Evolutionary conservation across 352 stramenopile species (phyloP).

Genomic region (Phytopythium mirpurense): DNA sequence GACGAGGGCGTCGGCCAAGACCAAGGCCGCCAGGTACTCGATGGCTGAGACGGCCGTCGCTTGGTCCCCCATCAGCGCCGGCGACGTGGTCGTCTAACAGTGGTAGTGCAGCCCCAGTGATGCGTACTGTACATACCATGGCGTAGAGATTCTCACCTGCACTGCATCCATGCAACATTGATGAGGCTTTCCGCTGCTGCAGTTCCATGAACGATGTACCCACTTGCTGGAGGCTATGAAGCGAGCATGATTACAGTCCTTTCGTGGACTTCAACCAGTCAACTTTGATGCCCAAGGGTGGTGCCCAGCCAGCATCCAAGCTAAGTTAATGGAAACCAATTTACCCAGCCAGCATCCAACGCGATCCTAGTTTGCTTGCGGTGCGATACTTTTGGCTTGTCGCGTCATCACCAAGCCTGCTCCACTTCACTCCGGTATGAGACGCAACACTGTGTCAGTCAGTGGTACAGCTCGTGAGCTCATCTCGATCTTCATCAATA

Average conservation of each 20-base stretch:
- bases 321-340: no score
- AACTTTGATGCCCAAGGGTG: conserved; percentile 1
- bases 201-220: background rate
- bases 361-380: no score
- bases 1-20: background rate
- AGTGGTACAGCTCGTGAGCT: no score
- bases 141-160: background rate
- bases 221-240: background rate
- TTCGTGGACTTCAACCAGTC: background rate
- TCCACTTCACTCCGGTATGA: no score
- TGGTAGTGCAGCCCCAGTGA: no score
- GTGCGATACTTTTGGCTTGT: no score
- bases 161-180: background rate
- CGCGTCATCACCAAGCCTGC: background rate
- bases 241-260: background rate
- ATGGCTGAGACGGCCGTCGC: conserved; percentile 3
- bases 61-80: conserved; percentile 2
- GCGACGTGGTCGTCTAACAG: conserved; percentile 4
- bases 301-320: no score
- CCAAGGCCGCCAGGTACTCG: conserved; percentile 2
- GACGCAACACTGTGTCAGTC: no score
- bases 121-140: background rate
- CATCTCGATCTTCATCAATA: no score
- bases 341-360: no score
- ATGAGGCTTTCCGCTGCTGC: background rate